phyloP scores from a whole-genome alignment of 2,329 filamentous ascomycete genomes.

The Xylariaceae sp. region DNA sequence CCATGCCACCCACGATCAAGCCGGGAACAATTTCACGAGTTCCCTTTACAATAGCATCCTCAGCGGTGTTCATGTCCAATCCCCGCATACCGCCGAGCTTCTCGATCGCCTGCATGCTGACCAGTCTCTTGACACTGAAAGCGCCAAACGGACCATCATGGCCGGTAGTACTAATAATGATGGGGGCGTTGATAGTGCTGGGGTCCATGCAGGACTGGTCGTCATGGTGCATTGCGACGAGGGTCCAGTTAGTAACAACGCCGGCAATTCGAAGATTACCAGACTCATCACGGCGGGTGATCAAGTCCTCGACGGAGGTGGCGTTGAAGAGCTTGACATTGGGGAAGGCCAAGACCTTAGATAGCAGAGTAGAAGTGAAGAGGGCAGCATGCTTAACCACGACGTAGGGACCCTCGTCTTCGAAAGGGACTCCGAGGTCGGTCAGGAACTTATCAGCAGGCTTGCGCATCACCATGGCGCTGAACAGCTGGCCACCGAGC shows the following conservation, averaged over 20 bases:
- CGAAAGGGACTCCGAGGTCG: constrained; percentile 81
- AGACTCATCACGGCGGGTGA: constrained; percentile 68
- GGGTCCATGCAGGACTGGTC: constrained; percentile 96
- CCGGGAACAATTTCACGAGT: constrained; percentile 87
- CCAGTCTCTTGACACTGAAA: constrained; percentile 87
- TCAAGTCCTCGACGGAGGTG: constrained; percentile 87
- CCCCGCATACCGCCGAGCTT: constrained; percentile 91
- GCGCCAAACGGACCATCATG: constrained; percentile 91
- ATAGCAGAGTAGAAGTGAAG: constrained; percentile 86
- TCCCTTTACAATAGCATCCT: constrained; percentile 91
- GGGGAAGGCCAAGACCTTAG: constrained; percentile 79
- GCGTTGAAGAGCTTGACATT: constrained; percentile 98
- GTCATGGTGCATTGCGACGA: constrained; percentile 84
- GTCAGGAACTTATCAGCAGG: constrained; percentile 83
- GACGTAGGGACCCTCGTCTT: constrained; percentile 86
- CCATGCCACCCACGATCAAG: constrained; percentile 93
- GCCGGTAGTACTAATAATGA: constrained; percentile 87
- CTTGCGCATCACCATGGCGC: constrained; percentile 93
- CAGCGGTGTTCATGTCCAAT: constrained; percentile 87
- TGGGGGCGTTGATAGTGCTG: constrained; percentile 91
- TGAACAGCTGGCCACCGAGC: constrained; percentile 93
- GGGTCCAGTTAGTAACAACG: constrained; percentile 95
- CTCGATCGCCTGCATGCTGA: constrained; percentile 82
- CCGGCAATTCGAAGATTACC: constrained; percentile 73
- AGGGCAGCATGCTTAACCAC: constrained; percentile 93